phyloP scores from a whole-genome alignment of 169 alveolate species.

The Cryptosporidium muris region DNA sequence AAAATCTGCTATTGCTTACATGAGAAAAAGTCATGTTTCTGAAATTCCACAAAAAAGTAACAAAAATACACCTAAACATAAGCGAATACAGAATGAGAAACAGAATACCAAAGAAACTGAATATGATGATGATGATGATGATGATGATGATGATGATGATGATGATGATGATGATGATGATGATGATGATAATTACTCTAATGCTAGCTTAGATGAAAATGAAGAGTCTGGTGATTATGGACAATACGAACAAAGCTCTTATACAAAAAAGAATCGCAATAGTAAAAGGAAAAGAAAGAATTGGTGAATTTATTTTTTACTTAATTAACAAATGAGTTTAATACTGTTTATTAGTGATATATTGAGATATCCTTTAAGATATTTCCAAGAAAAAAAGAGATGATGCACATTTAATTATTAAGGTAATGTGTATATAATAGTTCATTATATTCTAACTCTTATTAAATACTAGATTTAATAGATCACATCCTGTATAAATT shows the following conservation, averaged over 20 bases:
- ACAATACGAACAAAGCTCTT: not conserved
- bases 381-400: too few species aligned
- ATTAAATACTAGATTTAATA: too few species aligned
- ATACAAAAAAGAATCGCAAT: not conserved
- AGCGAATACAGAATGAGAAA: slow-evolving; percentile 6
- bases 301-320: not conserved
- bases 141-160: slow-evolving; percentile 16
- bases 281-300: slow-evolving; percentile 4
- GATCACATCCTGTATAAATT: too few species aligned
- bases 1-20: slow-evolving; percentile 48
- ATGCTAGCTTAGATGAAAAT: slow-evolving; percentile 7
- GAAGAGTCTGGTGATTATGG: not conserved
- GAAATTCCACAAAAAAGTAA: not conserved
- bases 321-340: not conserved
- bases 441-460: too few species aligned
- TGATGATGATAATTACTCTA: not conserved
- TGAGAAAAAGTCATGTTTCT: not conserved
- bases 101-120: not conserved
- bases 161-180: not conserved
- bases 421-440: too few species aligned
- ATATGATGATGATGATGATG: slow-evolving; percentile 1
- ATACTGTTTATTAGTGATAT: too few species aligned
- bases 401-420: too few species aligned
- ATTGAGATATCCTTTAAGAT: too few species aligned
- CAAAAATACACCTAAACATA: not conserved